Base-by-base conservation (phyloP, 2,329 filamentous ascomycete genomes). In the Alternaria metachromatica region DNA sequence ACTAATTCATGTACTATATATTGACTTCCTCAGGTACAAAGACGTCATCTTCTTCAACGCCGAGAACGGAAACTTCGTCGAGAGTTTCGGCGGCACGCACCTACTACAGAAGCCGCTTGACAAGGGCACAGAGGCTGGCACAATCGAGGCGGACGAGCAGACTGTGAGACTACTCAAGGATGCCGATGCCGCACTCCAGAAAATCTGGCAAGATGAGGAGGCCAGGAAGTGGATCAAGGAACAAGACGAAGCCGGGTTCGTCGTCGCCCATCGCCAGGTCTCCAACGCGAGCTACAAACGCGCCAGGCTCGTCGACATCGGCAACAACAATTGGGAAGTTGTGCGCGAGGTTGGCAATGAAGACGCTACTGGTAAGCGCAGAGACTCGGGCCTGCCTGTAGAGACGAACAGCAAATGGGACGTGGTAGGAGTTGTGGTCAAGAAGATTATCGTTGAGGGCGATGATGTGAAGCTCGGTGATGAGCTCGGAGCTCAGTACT, bases 201-300 rank as follows among this genome's bases (percentile, higher is more conserved):
- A 75, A 33, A 66, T 75, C 4, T 70, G 76, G 64, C 55, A 69
- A 49, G 65, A 72, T 8, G 69, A 73, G 15, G 68, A 67, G 23
- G 70, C 72, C 1, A 62, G 67, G 48, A 63, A 69, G 48, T 78
- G 75, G 76, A 68, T 78, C 54, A 61, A 72, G 49, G 68, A 74
- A 43, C 71, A 77, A 20, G 65, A 62, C 12, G 73, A 78, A 23
- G 74, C 73, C 1, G 76, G 75, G n/a, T 78, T 79, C 25, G 76
- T 79, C 5, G 72, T 76, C 20, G 74, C 74, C 1, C 63, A 70
- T 11, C 65, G 76, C 3, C 68, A 76, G 55, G 73, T 78, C 12
- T 72, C 67, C 13, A 78, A 78, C 62, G 76, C 76, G 25, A 77
- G 74, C 56, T 79, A 78, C 65, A 78, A 75, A 67, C 77, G 76